Percentiles rank a stretch among this genome's conserved stretches.
Evolutionary conservation across 495 filamentous ascomycete species (phyloP).

Genomic region (Podospora conica): DNA sequence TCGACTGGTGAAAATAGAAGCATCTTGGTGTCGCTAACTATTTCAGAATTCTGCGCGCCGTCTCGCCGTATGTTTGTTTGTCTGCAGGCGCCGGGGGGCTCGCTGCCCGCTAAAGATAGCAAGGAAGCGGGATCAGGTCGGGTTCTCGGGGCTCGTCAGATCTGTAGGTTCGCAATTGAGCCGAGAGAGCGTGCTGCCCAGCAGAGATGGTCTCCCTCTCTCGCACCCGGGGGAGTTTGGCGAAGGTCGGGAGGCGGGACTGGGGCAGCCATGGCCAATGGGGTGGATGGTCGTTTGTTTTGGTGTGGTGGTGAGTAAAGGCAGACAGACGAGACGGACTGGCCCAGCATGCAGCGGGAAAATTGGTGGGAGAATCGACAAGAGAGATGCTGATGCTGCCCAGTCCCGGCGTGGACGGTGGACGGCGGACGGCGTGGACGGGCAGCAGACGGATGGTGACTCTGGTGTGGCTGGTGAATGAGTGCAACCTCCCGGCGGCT

Average conservation of each 20-base stretch:
- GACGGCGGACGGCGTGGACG: not conserved
- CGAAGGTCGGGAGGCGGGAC: too few relatives aligned
- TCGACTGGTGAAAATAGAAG: constrained; percentile 2
- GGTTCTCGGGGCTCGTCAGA: not conserved
- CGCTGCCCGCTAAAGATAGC: constrained; percentile 10
- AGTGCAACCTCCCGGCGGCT: not conserved
- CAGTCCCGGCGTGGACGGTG: too few relatives aligned
- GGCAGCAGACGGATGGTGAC: not conserved
- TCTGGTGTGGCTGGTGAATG: not conserved
- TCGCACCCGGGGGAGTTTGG: not conserved
- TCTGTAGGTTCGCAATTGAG: not conserved
- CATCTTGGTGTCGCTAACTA: not conserved
- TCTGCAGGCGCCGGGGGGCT: not conserved
- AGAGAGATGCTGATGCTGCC: not conserved
- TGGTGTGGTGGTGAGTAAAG: not conserved
- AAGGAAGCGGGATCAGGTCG: not conserved
- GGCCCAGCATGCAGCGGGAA: not conserved
- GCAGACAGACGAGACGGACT: not conserved
- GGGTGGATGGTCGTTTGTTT: not conserved
- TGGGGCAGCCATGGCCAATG: not conserved
- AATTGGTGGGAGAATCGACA: not conserved
- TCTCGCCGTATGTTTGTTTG: constrained; percentile 4
- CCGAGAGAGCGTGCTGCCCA: not conserved
- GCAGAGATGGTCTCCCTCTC: not conserved
- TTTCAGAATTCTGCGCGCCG: not conserved